Percentiles rank a stretch among this genome's conserved stretches.
phyloP scores from a whole-genome alignment of 176 grass and related monocot genomes.

The Eragrostis curvula region DNA sequence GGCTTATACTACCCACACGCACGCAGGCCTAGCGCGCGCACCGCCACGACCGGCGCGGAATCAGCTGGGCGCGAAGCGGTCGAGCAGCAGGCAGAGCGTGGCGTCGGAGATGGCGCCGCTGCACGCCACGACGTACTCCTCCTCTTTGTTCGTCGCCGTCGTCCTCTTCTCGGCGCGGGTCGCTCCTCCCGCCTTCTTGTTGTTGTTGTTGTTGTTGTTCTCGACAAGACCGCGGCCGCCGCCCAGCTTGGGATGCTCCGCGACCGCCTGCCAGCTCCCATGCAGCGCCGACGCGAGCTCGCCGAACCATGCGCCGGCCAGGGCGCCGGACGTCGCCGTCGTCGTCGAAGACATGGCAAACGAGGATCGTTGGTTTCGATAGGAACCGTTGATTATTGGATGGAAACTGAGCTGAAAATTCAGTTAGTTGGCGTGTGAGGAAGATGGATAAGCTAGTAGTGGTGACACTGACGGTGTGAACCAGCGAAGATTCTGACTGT shows the following conservation, averaged over 20 bases:
- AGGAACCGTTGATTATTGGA: background rate
- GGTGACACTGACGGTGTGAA: too few species aligned
- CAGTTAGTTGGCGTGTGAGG: background rate
- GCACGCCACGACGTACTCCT: background rate
- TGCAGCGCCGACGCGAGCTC: constrained; percentile 39
- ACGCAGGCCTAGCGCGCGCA: too few species aligned
- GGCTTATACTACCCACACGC: too few species aligned
- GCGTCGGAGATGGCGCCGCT: constrained; percentile 57
- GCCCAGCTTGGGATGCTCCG: background rate
- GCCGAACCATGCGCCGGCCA: constrained; percentile 33
- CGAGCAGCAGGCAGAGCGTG: constrained; percentile 64
- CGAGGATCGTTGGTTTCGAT: background rate
- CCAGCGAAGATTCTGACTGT: too few species aligned
- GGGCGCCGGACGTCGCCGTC: background rate
- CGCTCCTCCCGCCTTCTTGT: background rate
- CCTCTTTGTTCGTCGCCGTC: background rate
- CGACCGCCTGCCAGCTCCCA: background rate
- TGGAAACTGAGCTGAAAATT: background rate
- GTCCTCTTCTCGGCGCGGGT: background rate
- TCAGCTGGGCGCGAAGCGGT: constrained; percentile 69
- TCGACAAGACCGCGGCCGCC: background rate
- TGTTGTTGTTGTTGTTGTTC: background rate
- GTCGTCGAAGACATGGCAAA: constrained; percentile 26
- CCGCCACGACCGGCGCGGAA: too few species aligned
- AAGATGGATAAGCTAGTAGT: too few species aligned